These are phyloP conservation scores for Monosporozyma solicola DNA, from an alignment of 805 yeast species.

Conservation along the genomic window DNA sequence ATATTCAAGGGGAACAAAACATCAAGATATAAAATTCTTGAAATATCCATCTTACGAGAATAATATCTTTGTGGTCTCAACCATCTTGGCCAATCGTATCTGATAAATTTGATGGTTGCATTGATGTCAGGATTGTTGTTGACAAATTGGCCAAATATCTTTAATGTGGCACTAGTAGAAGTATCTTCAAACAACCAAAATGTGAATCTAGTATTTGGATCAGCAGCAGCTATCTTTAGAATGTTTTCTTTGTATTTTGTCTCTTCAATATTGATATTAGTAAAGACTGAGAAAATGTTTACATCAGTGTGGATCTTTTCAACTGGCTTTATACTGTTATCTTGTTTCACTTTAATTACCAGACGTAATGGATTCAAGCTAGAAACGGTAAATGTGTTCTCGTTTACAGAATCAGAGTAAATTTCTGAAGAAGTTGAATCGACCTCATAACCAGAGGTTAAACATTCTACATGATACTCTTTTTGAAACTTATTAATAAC, in stretches of 20 bases:
- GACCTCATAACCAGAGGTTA: slow-evolving; percentile 17
- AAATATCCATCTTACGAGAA: slow-evolving; percentile 80
- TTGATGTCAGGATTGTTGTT: slow-evolving; percentile 4
- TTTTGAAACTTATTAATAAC: slow-evolving; percentile 6
- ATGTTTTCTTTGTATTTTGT: background rate
- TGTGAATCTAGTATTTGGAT: slow-evolving; percentile 35
- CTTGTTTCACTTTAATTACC: slow-evolving; percentile 13
- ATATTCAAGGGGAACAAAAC: slow-evolving; percentile 75
- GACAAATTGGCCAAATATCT: slow-evolving; percentile 42
- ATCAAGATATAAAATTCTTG: slow-evolving; percentile 78
- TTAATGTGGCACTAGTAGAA: slow-evolving; percentile 36
- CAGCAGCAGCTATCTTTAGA: background rate
- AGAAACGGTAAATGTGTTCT: slow-evolving; percentile 9
- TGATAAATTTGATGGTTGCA: slow-evolving; percentile 45
- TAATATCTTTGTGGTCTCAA: slow-evolving; percentile 67
- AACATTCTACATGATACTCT: slow-evolving; percentile 12
- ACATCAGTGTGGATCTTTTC: background rate
- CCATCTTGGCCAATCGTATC: slow-evolving; percentile 92
- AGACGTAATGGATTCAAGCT: slow-evolving; percentile 14
- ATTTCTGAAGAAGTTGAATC: slow-evolving; percentile 17
- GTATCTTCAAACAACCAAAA: slow-evolving; percentile 82
- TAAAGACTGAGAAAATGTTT: slow-evolving; percentile 18
- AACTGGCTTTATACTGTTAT: background rate
- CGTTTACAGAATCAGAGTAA: slow-evolving; percentile 17
- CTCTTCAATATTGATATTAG: background rate